Conservation (phyloP, 495 filamentous ascomycete genomes). For the Penicillium robsamsonii region DNA sequence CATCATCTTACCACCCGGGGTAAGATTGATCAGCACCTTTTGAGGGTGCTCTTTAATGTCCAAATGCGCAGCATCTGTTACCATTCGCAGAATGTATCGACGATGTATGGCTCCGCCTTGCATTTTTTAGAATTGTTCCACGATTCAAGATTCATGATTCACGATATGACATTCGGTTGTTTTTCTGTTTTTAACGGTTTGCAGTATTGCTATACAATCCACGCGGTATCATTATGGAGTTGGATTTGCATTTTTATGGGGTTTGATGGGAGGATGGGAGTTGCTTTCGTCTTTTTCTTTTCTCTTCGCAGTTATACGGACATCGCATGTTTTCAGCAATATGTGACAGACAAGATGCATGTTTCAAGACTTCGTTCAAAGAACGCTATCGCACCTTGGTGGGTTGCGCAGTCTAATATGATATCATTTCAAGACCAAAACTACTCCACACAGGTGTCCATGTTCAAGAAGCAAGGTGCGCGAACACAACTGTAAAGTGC, state of each 20-base stretch:
- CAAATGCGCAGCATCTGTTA: conserved; percentile 18
- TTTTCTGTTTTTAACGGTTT: neutral
- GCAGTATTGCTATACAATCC: neutral
- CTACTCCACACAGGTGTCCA: neutral
- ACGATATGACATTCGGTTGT: neutral
- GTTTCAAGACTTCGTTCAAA: conserved; percentile 15
- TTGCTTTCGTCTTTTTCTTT: conserved; percentile 1
- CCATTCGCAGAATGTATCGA: conserved; percentile 23
- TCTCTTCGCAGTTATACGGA: conserved; percentile 10
- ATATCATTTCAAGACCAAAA: conserved; percentile 14
- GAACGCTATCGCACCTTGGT: neutral
- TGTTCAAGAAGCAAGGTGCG: neutral
- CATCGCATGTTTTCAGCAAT: conserved; percentile 15
- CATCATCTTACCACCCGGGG: neutral
- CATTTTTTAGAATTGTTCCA: neutral
- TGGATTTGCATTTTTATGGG: conserved; percentile 1
- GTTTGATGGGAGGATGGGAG: conserved; percentile 4
- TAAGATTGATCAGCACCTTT: neutral
- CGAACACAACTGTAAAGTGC: conserved; percentile 6
- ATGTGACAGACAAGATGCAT: conserved; percentile 20
- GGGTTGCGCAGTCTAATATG: conserved; percentile 17
- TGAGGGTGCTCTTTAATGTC: neutral
- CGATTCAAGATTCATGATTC: conserved; percentile 4
- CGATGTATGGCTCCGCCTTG: conserved; percentile 15
- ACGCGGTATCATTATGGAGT: conserved; percentile 5